Conservation (phyloP, 2,329 filamentous ascomycete genomes). For the Epichloe sp. region DNA sequence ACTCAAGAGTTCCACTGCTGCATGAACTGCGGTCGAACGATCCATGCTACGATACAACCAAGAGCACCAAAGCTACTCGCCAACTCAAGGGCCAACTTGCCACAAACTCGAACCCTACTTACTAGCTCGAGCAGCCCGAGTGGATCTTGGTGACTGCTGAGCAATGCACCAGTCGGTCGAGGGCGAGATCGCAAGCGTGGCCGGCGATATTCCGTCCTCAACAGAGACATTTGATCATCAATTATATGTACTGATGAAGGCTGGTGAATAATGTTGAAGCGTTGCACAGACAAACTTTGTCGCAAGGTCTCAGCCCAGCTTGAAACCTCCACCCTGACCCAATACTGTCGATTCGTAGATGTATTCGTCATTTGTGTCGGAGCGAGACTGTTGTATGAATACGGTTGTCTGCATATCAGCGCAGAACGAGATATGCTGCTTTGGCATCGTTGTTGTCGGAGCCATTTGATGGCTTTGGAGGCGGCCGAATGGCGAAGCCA, state of each 20-base stretch:
- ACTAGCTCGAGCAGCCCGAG: constrained; percentile 62
- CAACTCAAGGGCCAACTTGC: constrained; percentile 59
- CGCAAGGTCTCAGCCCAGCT: constrained; percentile 25
- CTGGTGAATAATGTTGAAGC: constrained; percentile 10
- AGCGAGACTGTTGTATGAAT: not conserved
- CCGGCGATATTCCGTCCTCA: constrained; percentile 1
- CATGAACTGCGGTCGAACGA: constrained; percentile 21
- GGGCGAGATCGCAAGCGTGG: not conserved
- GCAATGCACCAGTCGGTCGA: not conserved
- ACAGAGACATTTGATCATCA: constrained; percentile 5
- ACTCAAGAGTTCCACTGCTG: constrained; percentile 6
- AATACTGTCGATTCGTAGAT: constrained; percentile 10
- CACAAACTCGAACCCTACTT: constrained; percentile 49
- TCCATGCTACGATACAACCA: constrained; percentile 57
- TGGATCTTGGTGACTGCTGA: constrained; percentile 50
- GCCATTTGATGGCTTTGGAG: constrained; percentile 68
- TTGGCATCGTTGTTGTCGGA: constrained; percentile 22
- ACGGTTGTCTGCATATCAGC: not conserved
- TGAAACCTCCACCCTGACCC: constrained; percentile 20
- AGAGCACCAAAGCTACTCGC: constrained; percentile 62
- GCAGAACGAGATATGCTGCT: constrained; percentile 6
- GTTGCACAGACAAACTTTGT: constrained; percentile 22
- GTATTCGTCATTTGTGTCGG: not conserved
- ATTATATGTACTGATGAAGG: not conserved
- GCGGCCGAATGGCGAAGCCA: constrained; percentile 75